These are phyloP conservation scores for Phytophthora macrochlamydospora DNA, from an alignment of 352 stramenopile genomes.

Conservation along the genomic window DNA sequence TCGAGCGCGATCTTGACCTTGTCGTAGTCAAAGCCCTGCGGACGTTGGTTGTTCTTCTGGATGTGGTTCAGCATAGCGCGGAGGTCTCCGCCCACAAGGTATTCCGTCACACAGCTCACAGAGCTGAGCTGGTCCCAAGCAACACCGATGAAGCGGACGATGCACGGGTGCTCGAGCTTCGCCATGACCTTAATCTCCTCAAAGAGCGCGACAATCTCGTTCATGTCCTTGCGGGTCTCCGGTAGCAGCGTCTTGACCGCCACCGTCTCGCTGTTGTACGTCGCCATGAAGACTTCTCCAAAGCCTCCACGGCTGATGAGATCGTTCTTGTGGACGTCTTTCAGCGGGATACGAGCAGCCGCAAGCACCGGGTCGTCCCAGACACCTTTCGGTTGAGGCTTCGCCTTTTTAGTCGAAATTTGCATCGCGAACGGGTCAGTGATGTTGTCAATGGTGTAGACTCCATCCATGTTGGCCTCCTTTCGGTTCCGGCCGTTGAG, in stretches of 20 bases:
- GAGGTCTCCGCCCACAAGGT: slow-evolving; percentile 51
- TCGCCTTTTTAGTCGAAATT: background rate
- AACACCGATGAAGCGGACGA: slow-evolving; percentile 70
- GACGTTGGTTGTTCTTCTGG: slow-evolving; percentile 24
- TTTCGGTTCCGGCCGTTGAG: slow-evolving; percentile 17
- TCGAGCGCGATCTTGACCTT: slow-evolving; percentile 62
- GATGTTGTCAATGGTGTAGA: slow-evolving; percentile 3
- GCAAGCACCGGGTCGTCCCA: slow-evolving; percentile 48
- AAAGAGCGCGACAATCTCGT: slow-evolving; percentile 56
- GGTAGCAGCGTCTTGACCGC: slow-evolving; percentile 66
- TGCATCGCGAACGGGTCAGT: slow-evolving; percentile 25
- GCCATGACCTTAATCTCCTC: slow-evolving; percentile 66
- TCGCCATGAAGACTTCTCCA: slow-evolving; percentile 51
- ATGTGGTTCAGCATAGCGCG: slow-evolving; percentile 44
- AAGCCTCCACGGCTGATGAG: slow-evolving; percentile 57
- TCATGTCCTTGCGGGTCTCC: slow-evolving; percentile 52
- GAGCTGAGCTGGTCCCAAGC: slow-evolving; percentile 55
- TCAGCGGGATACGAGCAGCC: slow-evolving; percentile 46
- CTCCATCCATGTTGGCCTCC: background rate
- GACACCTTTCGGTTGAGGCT: slow-evolving; percentile 18
- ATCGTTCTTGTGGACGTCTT: slow-evolving; percentile 45
- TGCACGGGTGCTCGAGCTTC: slow-evolving; percentile 59
- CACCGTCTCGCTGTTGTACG: slow-evolving; percentile 52
- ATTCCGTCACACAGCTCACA: slow-evolving; percentile 57
- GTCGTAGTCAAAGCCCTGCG: slow-evolving; percentile 46